Conservation (phyloP, 495 filamentous ascomycete species). For the Talaromyces borbonicus region DNA sequence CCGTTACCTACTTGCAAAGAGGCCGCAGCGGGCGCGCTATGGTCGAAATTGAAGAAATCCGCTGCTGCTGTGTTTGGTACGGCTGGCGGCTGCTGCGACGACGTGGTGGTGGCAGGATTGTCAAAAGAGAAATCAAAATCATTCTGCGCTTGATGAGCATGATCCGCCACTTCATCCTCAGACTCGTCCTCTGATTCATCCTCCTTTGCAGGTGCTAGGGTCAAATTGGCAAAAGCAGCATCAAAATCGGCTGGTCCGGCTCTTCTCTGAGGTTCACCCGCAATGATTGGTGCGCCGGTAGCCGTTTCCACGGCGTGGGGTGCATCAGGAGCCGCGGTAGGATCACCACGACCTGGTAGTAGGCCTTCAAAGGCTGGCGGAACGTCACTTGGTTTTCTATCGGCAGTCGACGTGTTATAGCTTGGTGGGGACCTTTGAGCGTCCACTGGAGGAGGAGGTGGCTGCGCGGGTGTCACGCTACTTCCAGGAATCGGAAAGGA, state of each 20-base stretch:
- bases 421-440: slow-evolving; percentile 57
- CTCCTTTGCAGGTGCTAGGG: slow-evolving; percentile 47
- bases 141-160: slow-evolving; percentile 28
- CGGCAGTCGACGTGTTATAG: slow-evolving; percentile 41
- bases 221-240: slow-evolving; percentile 79
- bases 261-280: slow-evolving; percentile 28
- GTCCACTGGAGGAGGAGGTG: slow-evolving; percentile 41
- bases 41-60: slow-evolving; percentile 37
- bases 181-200: slow-evolving; percentile 74
- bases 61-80: slow-evolving; percentile 1
- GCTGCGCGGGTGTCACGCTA: slow-evolving; percentile 16
- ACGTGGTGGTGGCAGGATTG: slow-evolving; percentile 21
- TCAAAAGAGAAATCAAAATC: slow-evolving; percentile 69
- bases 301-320: slow-evolving; percentile 33
- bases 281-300: slow-evolving; percentile 34
- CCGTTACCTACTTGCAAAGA: slow-evolving; percentile 14
- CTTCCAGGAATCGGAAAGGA: slow-evolving; percentile 31
- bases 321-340: slow-evolving; percentile 42
- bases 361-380: slow-evolving; percentile 55
- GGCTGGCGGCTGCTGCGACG: slow-evolving; percentile 10
- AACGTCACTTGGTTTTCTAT: slow-evolving; percentile 29
- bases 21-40: slow-evolving; percentile 24
- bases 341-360: slow-evolving; percentile 53
- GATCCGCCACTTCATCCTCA: slow-evolving; percentile 54
- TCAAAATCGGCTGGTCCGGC: slow-evolving; percentile 59